Conservation (phyloP, 331 rosid species). For the Dryas integrifolia region DNA sequence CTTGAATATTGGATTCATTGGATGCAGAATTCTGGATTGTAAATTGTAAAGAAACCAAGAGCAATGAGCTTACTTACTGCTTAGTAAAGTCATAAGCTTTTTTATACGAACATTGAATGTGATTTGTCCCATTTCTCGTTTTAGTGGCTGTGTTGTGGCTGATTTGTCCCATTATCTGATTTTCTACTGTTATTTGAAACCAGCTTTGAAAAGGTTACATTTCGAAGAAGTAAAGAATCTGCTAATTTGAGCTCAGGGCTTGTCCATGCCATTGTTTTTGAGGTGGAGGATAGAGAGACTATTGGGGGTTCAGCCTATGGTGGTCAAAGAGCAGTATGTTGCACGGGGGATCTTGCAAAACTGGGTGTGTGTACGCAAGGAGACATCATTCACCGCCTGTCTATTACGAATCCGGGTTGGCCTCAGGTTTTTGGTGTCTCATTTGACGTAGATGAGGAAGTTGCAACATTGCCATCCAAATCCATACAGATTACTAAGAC, state of each 20-base stretch:
- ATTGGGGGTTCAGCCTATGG: slow-evolving; percentile 98
- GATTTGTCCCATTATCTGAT: slow-evolving; percentile 8
- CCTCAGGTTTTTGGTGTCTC: slow-evolving; percentile 68
- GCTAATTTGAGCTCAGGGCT: slow-evolving; percentile 72
- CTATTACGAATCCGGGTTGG: slow-evolving; percentile 66
- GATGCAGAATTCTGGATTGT: background rate
- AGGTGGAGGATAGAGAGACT: slow-evolving; percentile 92
- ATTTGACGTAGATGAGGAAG: slow-evolving; percentile 51
- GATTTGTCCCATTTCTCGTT: background rate
- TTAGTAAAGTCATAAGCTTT: background rate
- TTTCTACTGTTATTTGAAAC: slow-evolving; percentile 33
- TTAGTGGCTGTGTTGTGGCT: background rate
- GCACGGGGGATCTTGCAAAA: slow-evolving; percentile 89
- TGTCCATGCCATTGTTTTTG: slow-evolving; percentile 81
- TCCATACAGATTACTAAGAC: slow-evolving; percentile 67
- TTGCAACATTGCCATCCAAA: slow-evolving; percentile 48
- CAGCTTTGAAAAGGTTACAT: slow-evolving; percentile 81
- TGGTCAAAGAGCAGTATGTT: slow-evolving; percentile 97
- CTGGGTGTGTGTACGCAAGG: slow-evolving; percentile 84
- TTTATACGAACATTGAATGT: background rate
- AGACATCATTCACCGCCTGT: slow-evolving; percentile 73
- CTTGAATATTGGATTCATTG: background rate
- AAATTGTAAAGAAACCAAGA: slow-evolving; percentile 13
- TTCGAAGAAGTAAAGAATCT: slow-evolving; percentile 57
- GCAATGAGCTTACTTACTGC: background rate